Conservation (phyloP, 805 yeast species). For the Starmerella scarabaei region DNA sequence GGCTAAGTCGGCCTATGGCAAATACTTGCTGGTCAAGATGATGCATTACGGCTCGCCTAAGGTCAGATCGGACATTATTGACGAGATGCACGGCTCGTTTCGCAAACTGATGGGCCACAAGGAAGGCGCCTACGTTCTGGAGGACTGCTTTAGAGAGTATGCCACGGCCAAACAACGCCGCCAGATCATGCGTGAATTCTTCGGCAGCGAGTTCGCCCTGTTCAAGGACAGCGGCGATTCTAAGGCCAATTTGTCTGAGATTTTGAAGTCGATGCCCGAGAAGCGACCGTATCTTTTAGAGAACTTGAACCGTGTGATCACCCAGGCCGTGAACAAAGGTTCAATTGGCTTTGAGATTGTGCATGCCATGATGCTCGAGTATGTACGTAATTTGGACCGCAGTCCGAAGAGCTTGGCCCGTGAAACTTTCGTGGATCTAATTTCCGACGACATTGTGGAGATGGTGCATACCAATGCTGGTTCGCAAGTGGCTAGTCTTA, state of each 20-base stretch:
- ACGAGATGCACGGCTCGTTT: slow-evolving; percentile 80
- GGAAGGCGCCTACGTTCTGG: slow-evolving; percentile 97
- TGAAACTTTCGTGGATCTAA: slow-evolving; percentile 66
- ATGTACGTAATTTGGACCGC: slow-evolving; percentile 54
- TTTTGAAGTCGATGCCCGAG: slow-evolving; percentile 56
- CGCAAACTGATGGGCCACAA: slow-evolving; percentile 89
- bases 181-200: slow-evolving; percentile 89
- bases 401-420: slow-evolving; percentile 37
- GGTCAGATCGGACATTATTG: slow-evolving; percentile 58
- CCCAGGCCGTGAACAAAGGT: slow-evolving; percentile 87
- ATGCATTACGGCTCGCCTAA: slow-evolving; percentile 84
- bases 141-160: slow-evolving; percentile 77
- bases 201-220: slow-evolving; percentile 91
- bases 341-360: slow-evolving; percentile 91
- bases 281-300: slow-evolving; percentile 61
- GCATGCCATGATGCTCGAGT: slow-evolving; percentile 93
- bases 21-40: slow-evolving; percentile 74
- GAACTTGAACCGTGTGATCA: slow-evolving; percentile 70
- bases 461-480: slow-evolving; percentile 94
- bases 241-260: slow-evolving; percentile 49
- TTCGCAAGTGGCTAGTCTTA: slow-evolving; percentile 71
- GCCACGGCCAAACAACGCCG: slow-evolving; percentile 71
- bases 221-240: slow-evolving; percentile 64
- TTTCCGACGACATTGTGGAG: slow-evolving; percentile 84
- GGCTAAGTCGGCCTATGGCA: slow-evolving; percentile 89